Evolutionary conservation across 495 filamentous ascomycete genomes (phyloP).

Genomic region (Rhypophila decipiens): DNA sequence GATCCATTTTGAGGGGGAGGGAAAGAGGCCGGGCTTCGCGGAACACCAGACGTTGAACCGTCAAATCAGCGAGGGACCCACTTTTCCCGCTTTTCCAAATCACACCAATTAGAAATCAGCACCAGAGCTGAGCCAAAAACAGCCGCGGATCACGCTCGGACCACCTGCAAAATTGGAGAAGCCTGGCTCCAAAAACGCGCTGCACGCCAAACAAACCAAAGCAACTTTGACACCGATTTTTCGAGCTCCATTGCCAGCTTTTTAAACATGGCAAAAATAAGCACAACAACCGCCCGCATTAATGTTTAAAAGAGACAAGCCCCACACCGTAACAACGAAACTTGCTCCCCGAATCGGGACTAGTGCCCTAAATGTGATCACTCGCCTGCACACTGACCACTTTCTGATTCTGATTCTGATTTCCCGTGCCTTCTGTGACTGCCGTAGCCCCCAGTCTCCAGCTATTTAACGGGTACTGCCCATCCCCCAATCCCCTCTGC

Average conservation of each 20-base stretch:
- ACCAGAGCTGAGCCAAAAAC: not conserved
- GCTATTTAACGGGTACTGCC: slow-evolving; percentile 17
- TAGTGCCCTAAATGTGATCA: no score
- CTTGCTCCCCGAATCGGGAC: not conserved
- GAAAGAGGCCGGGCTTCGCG: no score
- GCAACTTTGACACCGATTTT: not conserved
- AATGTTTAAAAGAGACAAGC: not conserved
- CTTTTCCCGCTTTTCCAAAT: not conserved
- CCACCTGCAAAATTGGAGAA: not conserved
- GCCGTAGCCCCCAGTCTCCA: not conserved
- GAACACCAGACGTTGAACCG: no score
- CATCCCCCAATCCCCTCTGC: slow-evolving; percentile 1
- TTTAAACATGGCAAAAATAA: not conserved
- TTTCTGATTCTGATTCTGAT: not conserved
- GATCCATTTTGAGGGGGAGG: no score
- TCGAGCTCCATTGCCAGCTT: no score
- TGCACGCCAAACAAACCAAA: not conserved
- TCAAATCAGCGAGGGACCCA: no score
- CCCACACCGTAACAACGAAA: not conserved
- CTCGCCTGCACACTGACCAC: not conserved
- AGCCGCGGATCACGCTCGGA: not conserved
- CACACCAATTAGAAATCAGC: not conserved
- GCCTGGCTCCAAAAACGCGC: not conserved
- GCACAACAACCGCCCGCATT: not conserved
- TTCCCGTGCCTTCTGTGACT: not conserved